Percentiles rank a stretch among this genome's conserved stretches.
Conservation (phyloP, 345 rosid species). For the Odontarrhena argentea region DNA sequence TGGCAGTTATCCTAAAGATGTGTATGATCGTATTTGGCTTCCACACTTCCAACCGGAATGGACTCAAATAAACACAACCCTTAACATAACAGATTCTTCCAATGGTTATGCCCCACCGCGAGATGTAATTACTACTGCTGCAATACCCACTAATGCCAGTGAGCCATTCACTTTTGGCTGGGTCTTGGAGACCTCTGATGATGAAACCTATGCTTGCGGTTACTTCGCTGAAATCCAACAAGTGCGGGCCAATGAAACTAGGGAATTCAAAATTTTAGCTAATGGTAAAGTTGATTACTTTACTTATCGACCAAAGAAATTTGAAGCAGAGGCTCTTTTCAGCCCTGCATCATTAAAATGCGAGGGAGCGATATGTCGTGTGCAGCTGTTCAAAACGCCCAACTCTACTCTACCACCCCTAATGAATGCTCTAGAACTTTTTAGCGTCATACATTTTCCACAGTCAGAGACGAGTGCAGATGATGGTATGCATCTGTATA, state of each 20-base stretch:
- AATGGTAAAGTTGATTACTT: constrained; percentile 22
- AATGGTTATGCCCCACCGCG: constrained; percentile 20
- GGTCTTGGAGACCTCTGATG: neutral
- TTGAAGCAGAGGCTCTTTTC: constrained; percentile 3
- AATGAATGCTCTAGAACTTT: constrained; percentile 37
- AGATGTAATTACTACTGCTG: constrained; percentile 32
- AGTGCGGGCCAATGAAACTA: constrained; percentile 33
- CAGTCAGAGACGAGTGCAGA: constrained; percentile 32
- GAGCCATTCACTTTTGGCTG: neutral
- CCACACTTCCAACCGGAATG: neutral
- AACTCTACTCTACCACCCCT: constrained; percentile 38
- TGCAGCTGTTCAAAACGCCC: constrained; percentile 8
- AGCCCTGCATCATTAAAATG: neutral
- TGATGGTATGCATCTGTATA: constrained; percentile 34
- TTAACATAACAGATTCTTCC: neutral
- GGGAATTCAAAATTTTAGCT: constrained; percentile 27
- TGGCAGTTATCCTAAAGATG: constrained; percentile 44
- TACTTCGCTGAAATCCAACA: constrained; percentile 46
- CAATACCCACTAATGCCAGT: constrained; percentile 30
- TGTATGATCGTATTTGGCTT: constrained; percentile 42
- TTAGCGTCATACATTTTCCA: constrained; percentile 17
- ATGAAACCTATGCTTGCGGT: constrained; percentile 29
- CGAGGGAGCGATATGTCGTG: constrained; percentile 13
- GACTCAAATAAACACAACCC: constrained; percentile 24
- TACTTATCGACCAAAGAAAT: constrained; percentile 18